A percentile compares a stretch with the other conserved stretches of the same genome.
Evolutionary conservation across 1,284 basidiomycete genomes (phyloP).

Genomic region (Trametes hirsuta): DNA sequence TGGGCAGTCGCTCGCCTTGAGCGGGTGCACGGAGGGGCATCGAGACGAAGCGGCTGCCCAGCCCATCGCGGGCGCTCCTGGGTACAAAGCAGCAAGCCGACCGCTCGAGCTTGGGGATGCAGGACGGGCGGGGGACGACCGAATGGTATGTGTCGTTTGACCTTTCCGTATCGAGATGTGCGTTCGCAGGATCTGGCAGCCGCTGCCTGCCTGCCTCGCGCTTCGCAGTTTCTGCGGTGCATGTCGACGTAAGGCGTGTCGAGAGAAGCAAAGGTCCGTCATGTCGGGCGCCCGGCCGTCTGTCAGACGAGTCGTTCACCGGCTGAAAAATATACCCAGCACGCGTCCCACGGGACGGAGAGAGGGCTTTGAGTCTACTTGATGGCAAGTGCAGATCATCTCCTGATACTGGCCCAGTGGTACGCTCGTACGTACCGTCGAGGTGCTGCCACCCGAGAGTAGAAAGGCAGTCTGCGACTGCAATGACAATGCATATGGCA

Average conservation of each 20-base stretch:
- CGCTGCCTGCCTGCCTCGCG: constrained; percentile 1
- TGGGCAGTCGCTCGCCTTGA: background rate
- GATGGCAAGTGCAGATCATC: constrained; percentile 3
- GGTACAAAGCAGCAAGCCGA: background rate
- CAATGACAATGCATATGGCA: no score
- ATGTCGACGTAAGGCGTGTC: constrained; percentile 17
- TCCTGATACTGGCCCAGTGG: background rate
- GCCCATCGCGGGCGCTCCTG: background rate
- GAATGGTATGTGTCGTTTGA: constrained; percentile 3
- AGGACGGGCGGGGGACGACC: background rate
- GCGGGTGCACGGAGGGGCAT: background rate
- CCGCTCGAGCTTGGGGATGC: background rate
- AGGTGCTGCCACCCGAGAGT: background rate
- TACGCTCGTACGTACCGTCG: background rate
- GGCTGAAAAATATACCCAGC: background rate
- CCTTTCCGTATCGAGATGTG: constrained; percentile 5
- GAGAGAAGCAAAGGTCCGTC: constrained; percentile 4
- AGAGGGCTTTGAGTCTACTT: background rate
- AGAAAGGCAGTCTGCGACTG: background rate
- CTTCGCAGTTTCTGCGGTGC: constrained; percentile 17
- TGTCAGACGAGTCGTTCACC: constrained; percentile 7
- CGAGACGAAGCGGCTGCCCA: background rate
- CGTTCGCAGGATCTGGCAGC: constrained; percentile 16
- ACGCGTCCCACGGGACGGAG: background rate
- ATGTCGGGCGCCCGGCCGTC: constrained; percentile 13